These are phyloP conservation scores for Ceriops zippeliana DNA, from an alignment of 345 rosid species.

Conservation along the genomic window DNA sequence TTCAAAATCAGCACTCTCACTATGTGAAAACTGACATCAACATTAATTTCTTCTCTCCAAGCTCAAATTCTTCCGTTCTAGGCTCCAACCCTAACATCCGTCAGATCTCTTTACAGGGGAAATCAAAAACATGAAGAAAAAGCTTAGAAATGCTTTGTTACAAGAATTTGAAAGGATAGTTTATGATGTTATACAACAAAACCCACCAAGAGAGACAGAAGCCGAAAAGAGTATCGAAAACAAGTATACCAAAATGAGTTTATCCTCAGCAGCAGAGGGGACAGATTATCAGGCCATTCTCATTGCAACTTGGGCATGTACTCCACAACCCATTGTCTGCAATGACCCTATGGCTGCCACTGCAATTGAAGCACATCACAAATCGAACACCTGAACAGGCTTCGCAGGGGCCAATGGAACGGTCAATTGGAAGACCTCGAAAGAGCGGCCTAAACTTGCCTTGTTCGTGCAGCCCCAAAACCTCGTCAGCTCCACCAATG, in stretches of 20 bases:
- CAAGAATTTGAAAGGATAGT: not conserved
- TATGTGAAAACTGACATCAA: too few relatives aligned
- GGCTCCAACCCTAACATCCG: too few relatives aligned
- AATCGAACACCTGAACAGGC: conserved; percentile 25
- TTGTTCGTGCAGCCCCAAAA: conserved; percentile 23
- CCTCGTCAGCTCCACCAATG: conserved; percentile 32
- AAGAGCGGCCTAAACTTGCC: conserved; percentile 23
- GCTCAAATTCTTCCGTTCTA: too few relatives aligned
- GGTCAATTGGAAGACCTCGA: conserved; percentile 21
- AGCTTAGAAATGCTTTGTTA: not conserved
- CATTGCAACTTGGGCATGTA: conserved; percentile 24
- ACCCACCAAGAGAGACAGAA: not conserved
- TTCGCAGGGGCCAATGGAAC: conserved; percentile 16
- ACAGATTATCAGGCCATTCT: conserved; percentile 30
- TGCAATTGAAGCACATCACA: conserved; percentile 31
- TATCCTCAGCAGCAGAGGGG: conserved; percentile 23
- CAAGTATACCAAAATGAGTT: not conserved
- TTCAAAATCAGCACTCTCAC: too few relatives aligned
- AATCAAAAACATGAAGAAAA: too few relatives aligned
- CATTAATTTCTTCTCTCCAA: too few relatives aligned
- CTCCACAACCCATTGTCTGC: conserved; percentile 18
- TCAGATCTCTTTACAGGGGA: too few relatives aligned
- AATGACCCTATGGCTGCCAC: conserved; percentile 23
- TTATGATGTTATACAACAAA: not conserved
- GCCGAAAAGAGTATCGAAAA: not conserved